Base-by-base conservation (phyloP, 805 yeast species). In the Wickerhamiella siamensis region DNA sequence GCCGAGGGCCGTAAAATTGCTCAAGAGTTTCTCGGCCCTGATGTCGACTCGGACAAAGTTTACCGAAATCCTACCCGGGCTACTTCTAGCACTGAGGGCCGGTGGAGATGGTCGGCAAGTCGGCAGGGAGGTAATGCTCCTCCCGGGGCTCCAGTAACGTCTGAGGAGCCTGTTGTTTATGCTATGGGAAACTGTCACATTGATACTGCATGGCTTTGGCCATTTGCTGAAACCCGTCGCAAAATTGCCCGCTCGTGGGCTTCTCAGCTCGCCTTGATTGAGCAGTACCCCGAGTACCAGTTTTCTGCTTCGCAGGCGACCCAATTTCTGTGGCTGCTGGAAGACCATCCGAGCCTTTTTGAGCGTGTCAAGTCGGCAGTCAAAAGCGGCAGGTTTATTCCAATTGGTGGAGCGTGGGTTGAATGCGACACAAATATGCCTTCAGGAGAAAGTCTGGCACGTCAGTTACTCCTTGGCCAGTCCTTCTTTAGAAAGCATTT, bases 191-290 rank as follows among this genome's bases (percentile, higher is more conserved):
- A 91, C 58, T 91, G 97, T 59, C 97, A 87, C 59, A 87, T 87
- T 51, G 98, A 88, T 56, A 88, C 97, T 15, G 97, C 97, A 14
- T 88, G 98, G 98, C 68, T 86, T 44, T 88, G 98, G 98, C 97
- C 96, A n/a, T 88, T 80, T 66, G 96, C 94, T 2, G 96, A 91
- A 58, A 84, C 97, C 1, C 79, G 82, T 52, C 73, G 97, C 40
- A 88, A 88, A 57, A 75, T 88, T 42, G 95, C 87, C 2, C 71
- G 98, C 49, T 83, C 95, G 4, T 88, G 97, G 97, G 78, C 95
- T 0, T 75, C 95, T 8, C 98, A 88, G 63, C 65, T 88, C 40
- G 78, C 83, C 42, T 61, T 91, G 38, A 74, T 91, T 54, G 88
- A 84, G 42, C 69, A 75, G 51, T 88, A 84, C 51, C 96, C 97